Evolutionary conservation across 148 eudicot genomes (phyloP).

Genomic region (Pharnaceum exiguum): DNA sequence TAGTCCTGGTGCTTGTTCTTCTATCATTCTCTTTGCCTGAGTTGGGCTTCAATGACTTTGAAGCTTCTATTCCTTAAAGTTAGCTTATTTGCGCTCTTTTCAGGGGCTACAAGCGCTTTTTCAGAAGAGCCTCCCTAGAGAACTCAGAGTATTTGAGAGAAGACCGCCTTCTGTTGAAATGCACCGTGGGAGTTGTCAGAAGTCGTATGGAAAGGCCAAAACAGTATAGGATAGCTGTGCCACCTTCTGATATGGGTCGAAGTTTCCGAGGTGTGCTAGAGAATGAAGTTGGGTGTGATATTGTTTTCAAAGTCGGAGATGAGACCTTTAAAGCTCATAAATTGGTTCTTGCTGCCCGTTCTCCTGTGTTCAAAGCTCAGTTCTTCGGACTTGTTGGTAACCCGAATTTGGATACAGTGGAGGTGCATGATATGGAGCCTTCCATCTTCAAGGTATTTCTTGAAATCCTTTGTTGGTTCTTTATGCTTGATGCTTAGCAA

Average conservation of each 20-base stretch:
- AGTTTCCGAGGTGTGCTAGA: slow-evolving; percentile 54
- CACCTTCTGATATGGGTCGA: slow-evolving; percentile 75
- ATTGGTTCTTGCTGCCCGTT: slow-evolving; percentile 83
- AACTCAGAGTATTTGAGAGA: slow-evolving; percentile 61
- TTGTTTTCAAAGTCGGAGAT: slow-evolving; percentile 67
- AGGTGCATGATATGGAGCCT: slow-evolving; percentile 70
- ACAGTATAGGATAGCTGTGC: slow-evolving; percentile 41
- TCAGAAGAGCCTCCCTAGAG: slow-evolving; percentile 56
- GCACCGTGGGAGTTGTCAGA: slow-evolving; percentile 91
- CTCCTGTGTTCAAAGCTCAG: slow-evolving; percentile 94
- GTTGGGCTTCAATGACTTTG: background rate
- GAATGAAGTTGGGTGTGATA: slow-evolving; percentile 59
- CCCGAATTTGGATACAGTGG: slow-evolving; percentile 54
- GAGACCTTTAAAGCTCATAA: slow-evolving; percentile 86
- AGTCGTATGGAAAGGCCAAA: slow-evolving; percentile 80
- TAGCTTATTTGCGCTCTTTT: slow-evolving; percentile 1
- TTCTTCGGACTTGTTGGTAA: slow-evolving; percentile 82
- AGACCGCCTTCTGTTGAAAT: slow-evolving; percentile 67
- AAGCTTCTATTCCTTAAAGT: background rate
- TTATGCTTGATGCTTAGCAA: too few species aligned
- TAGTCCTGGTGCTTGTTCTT: background rate
- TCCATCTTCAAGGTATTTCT: slow-evolving; percentile 67
- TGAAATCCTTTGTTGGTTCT: too few species aligned
- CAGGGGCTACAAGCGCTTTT: slow-evolving; percentile 98
- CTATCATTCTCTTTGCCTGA: background rate